A percentile compares a stretch with the other conserved stretches of the same genome.
Conservation (phyloP, 2,329 filamentous ascomycete species). For the Tolypocladium paradoxum region DNA sequence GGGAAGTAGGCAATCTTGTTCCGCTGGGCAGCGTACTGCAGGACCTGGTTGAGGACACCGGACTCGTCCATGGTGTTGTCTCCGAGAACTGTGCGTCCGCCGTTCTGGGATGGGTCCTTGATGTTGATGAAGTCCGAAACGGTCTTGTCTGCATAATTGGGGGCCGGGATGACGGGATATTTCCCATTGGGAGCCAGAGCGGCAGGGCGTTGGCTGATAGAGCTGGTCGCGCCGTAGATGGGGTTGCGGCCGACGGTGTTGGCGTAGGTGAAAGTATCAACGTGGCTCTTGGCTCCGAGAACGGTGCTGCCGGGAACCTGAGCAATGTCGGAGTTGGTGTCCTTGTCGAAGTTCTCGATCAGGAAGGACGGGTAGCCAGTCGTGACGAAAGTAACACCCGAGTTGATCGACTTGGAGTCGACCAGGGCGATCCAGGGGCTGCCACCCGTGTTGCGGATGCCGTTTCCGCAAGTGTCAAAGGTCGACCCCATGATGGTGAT, state of each 20-base stretch:
- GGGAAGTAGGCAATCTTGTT: constrained; percentile 18
- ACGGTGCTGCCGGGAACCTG: constrained; percentile 18
- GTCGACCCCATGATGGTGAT: constrained; percentile 28
- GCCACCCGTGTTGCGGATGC: constrained; percentile 24
- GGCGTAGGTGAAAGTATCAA: constrained; percentile 29
- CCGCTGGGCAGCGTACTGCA: constrained; percentile 22
- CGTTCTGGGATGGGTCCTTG: constrained; percentile 25
- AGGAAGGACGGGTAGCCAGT: constrained; percentile 27
- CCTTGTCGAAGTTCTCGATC: constrained; percentile 32
- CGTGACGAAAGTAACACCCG: constrained; percentile 27
- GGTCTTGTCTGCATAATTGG: constrained; percentile 24
- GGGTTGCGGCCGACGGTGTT: constrained; percentile 30
- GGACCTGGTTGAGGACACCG: constrained; percentile 24
- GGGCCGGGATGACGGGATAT: constrained; percentile 25
- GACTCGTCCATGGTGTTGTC: constrained; percentile 28
- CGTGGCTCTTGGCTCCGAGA: constrained; percentile 18
- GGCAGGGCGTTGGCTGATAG: constrained; percentile 20
- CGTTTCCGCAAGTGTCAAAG: constrained; percentile 27
- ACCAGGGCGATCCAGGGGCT: constrained; percentile 29
- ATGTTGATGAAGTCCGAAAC: constrained; percentile 20
- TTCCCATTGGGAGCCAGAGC: constrained; percentile 25
- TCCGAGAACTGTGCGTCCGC: constrained; percentile 19
- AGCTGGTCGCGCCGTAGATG: constrained; percentile 23
- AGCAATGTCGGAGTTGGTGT: constrained; percentile 25
- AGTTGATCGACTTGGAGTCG: constrained; percentile 29